These are phyloP conservation scores for Dissophora ornata DNA, from an alignment of 192 early-diverging fungal species.

Conservation along the genomic window DNA sequence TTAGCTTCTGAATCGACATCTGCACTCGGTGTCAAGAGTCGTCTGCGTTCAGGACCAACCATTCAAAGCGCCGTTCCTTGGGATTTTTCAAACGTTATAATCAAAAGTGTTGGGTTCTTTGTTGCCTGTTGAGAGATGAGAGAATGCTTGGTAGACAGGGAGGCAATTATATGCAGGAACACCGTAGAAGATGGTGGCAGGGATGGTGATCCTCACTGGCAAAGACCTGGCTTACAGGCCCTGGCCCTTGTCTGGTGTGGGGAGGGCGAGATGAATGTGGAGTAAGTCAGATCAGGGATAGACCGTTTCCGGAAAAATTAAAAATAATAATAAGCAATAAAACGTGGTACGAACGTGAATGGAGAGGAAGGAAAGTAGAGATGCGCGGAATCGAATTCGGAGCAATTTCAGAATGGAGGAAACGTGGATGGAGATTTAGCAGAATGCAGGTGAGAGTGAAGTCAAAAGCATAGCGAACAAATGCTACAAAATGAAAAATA, in stretches of 20 bases:
- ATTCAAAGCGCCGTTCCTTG: no score
- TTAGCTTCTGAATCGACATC: slow-evolving; percentile 5
- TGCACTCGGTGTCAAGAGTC: slow-evolving; percentile 13
- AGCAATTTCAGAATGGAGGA: no score
- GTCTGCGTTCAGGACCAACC: slow-evolving; percentile 21
- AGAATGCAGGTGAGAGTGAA: no score
- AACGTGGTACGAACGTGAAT: no score
- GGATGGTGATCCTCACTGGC: not conserved
- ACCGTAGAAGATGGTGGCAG: not conserved
- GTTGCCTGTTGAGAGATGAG: no score
- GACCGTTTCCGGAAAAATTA: not conserved
- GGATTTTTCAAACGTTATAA: no score
- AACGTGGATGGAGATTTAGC: no score
- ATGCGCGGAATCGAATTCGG: no score
- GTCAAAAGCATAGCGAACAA: no score
- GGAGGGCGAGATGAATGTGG: not conserved
- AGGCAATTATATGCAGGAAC: not conserved
- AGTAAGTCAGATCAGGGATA: not conserved
- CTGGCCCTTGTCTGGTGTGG: no score
- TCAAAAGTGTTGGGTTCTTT: not conserved
- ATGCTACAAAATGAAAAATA: not conserved
- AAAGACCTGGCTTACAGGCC: not conserved
- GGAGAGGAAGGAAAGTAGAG: not conserved
- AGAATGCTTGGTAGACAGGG: no score
- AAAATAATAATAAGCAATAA: not conserved